A percentile compares a stretch with the other conserved stretches of the same genome.
These are phyloP conservation scores for Fusarium chuoi DNA, from an alignment of 2,329 filamentous ascomycete species.

Conservation along the genomic window DNA sequence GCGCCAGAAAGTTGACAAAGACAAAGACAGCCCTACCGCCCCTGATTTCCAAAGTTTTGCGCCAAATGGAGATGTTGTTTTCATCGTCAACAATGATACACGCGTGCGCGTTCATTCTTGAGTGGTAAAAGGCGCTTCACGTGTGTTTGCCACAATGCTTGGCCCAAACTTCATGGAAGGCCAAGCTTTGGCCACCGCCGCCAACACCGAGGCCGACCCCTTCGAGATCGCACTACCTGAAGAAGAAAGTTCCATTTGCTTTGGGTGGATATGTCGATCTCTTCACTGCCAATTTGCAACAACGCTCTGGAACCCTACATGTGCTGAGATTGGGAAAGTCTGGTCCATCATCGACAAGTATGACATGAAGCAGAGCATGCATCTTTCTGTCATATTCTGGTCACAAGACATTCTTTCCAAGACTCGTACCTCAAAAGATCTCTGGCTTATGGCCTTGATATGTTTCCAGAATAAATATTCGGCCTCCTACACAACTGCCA, in stretches of 20 bases:
- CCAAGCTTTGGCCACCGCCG: neutral
- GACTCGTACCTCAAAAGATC: fast-evolving
- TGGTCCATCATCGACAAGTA: conserved; percentile 9
- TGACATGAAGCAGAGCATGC: neutral
- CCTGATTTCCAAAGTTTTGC: neutral
- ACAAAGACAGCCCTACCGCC: too few relatives aligned
- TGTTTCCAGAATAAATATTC: neutral
- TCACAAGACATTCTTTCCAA: neutral
- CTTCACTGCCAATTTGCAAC: conserved; percentile 6
- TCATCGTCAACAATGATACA: neutral
- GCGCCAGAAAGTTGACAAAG: neutral
- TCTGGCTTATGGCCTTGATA: neutral
- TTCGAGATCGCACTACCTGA: neutral
- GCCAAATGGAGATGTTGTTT: neutral
- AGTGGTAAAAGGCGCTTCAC: neutral
- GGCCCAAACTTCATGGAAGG: conserved; percentile 6
- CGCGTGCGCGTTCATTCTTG: neutral
- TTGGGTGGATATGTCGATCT: neutral
- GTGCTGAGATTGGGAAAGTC: neutral
- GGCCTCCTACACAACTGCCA: neutral
- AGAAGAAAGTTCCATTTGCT: neutral
- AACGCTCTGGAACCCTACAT: neutral
- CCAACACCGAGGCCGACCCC: neutral
- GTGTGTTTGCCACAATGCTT: conserved; percentile 4
- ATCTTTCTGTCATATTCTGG: conserved; percentile 5